Percentiles rank a stretch among this genome's conserved stretches.
Conservation (phyloP, 2,329 filamentous ascomycete genomes). For the Epichloe glyceriae region DNA sequence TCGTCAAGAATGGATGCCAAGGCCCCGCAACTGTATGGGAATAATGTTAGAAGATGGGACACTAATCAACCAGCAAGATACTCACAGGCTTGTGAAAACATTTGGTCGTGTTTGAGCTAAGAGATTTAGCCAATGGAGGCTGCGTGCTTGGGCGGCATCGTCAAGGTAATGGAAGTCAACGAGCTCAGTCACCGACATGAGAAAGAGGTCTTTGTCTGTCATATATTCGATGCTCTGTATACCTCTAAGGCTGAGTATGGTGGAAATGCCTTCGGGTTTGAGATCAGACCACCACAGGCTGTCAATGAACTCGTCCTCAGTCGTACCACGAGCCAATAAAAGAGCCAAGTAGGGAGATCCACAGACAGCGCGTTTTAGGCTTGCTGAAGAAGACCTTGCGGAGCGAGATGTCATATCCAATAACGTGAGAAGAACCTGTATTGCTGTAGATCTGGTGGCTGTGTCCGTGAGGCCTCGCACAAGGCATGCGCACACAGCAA, state of each 20-base stretch:
- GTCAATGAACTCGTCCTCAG: constrained; percentile 47
- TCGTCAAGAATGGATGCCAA: constrained; percentile 48
- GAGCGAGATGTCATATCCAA: constrained; percentile 26
- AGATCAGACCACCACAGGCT: constrained; percentile 48
- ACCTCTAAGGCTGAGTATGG: constrained; percentile 13
- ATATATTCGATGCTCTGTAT: constrained; percentile 27
- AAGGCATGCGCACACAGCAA: constrained; percentile 51
- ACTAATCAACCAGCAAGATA: constrained; percentile 4
- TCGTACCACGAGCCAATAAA: constrained; percentile 43
- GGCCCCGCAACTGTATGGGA: constrained; percentile 34
- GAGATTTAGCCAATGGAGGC: constrained; percentile 45
- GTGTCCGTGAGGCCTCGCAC: constrained; percentile 51
- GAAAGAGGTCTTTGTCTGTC: constrained; percentile 47
- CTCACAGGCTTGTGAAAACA: constrained; percentile 47
- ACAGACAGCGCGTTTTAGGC: constrained; percentile 10
- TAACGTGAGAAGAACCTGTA: constrained; percentile 49
- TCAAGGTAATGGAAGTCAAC: constrained; percentile 55
- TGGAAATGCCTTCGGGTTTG: constrained; percentile 25
- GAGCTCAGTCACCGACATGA: constrained; percentile 50
- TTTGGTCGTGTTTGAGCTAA: constrained; percentile 40
- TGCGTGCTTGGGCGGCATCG: constrained; percentile 46
- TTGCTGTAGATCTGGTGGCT: constrained; percentile 42
- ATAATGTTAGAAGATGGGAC: constrained; percentile 3
- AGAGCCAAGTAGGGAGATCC: constrained; percentile 47
- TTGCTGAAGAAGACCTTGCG: not conserved